Evolutionary conservation across 2,329 filamentous ascomycete species (phyloP), one percentile per base, ranked within the genome.

Genomic region (Colletotrichum liaoningense): DNA sequence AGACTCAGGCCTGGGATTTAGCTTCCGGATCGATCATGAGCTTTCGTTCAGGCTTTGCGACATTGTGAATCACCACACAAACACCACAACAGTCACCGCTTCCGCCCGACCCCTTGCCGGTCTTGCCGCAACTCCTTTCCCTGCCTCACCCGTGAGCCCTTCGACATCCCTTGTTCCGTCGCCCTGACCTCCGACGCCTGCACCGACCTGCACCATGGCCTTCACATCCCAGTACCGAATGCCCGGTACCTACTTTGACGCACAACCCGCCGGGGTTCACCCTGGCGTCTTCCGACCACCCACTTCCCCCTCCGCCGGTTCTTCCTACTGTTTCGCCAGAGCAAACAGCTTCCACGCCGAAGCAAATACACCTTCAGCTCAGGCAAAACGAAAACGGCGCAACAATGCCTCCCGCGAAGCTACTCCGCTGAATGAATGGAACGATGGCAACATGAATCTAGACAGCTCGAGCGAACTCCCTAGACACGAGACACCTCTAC

Each of bases 311-410:
- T 76, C 74, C 38, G 62, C 73, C 8, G 63, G 73, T 42, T 76
- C 74, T 24, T 75, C 74, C 42, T 58, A 75, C 38, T 69, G 85
- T 69, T 78, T 86, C n/a, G 79, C 74, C 67, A 80, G 79, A 58
- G 85, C 85, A 0, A 83, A 81, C 5, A 80, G 80, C 42, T 73
- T 85, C n/a, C 80, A 81, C 63, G 83, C 84, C 1, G 83, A 83
- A 49, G 63, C 81, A 24, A 77, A 80, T 14, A 80, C 78, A 3
- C 75, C 79, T 2, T 76, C 68, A n/a, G 75, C 77, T 5, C 81
- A 81, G n/a, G 75, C 83, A 7, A 89, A 88, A 78, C 84, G 88
- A 33, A 90, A 90, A 78, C 84, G 86, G 26, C 80, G 80, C 24
- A 75, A 57, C 65, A 63, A 69, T 52, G 49, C 30, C 2, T 75